Conservation (phyloP, 257 asterid genomes). For the Fraxinus anomala region DNA sequence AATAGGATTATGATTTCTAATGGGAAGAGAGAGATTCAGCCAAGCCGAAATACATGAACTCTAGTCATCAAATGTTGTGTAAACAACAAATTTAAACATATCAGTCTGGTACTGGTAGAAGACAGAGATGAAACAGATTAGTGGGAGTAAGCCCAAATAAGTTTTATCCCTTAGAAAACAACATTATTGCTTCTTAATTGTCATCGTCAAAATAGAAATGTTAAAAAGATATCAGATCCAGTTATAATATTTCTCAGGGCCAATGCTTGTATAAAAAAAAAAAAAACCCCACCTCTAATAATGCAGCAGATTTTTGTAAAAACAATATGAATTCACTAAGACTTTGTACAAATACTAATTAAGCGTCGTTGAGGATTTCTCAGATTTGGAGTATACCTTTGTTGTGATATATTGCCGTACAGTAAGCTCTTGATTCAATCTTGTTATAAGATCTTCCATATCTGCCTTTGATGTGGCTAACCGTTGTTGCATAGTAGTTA, state of each 20-base stretch:
- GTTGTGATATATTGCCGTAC: slow-evolving; percentile 51
- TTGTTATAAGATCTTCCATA: slow-evolving; percentile 53
- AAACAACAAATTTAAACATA: neutral
- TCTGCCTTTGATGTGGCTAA: slow-evolving; percentile 51
- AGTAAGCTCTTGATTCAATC: slow-evolving; percentile 62
- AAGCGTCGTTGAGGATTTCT: neutral
- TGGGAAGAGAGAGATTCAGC: no score
- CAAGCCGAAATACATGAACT: no score
- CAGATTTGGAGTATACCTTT: slow-evolving; percentile 42
- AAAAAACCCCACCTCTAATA: no score
- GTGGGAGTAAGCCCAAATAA: neutral
- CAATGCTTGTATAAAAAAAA: no score
- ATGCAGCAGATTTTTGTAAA: slow-evolving; percentile 3
- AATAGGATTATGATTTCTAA: no score
- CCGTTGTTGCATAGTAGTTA: slow-evolving; percentile 41
- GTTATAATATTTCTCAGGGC: neutral
- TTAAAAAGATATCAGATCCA: neutral
- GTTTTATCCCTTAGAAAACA: neutral
- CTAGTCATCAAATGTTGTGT: no score
- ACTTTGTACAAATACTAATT: no score
- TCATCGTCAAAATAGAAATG: neutral
- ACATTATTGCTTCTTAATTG: no score
- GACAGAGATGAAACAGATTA: slow-evolving; percentile 8
- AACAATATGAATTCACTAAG: neutral
- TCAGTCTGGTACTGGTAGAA: neutral